These are phyloP conservation scores for Tricladium varicosporioides DNA, from an alignment of 2,329 filamentous ascomycete species.

Conservation along the genomic window DNA sequence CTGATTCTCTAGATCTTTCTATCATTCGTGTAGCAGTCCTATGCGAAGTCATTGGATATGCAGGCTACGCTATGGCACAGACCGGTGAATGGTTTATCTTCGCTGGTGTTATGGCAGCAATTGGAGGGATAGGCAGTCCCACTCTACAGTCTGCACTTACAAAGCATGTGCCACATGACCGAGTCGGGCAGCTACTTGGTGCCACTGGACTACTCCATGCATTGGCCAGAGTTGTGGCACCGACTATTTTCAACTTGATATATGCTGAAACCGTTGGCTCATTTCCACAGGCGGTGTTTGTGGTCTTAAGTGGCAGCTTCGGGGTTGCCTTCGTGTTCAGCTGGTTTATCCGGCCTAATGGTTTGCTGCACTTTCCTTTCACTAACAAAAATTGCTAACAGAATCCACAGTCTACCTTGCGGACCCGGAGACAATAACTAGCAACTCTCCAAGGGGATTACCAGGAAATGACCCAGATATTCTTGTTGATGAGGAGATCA, in stretches of 20 bases:
- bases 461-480: background rate
- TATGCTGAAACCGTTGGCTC: conserved; percentile 78
- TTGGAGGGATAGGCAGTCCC: conserved; percentile 83
- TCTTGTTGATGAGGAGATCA: conserved; percentile 11
- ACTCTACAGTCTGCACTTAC: conserved; percentile 82
- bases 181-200: conserved; percentile 83
- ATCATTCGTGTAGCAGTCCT: conserved; percentile 73
- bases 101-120: conserved; percentile 69
- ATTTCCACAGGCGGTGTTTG: conserved; percentile 81
- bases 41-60: conserved; percentile 72
- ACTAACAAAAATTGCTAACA: background rate
- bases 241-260: conserved; percentile 80
- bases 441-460: background rate
- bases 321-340: conserved; percentile 62
- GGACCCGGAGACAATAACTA: background rate
- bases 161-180: conserved; percentile 83
- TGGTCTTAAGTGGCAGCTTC: conserved; percentile 69
- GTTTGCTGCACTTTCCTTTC: conserved; percentile 51
- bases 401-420: conserved; percentile 9
- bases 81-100: conserved; percentile 64
- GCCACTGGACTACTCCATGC: conserved; percentile 85
- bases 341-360: conserved; percentile 69
- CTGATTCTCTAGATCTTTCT: conserved; percentile 73
- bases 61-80: conserved; percentile 70
- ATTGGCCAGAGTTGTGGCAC: conserved; percentile 73